Evolutionary conservation across 1,139 yeast species (phyloP), one percentile per base, ranked within the genome.

Genomic region (Pneumocystis oryctolagi): DNA sequence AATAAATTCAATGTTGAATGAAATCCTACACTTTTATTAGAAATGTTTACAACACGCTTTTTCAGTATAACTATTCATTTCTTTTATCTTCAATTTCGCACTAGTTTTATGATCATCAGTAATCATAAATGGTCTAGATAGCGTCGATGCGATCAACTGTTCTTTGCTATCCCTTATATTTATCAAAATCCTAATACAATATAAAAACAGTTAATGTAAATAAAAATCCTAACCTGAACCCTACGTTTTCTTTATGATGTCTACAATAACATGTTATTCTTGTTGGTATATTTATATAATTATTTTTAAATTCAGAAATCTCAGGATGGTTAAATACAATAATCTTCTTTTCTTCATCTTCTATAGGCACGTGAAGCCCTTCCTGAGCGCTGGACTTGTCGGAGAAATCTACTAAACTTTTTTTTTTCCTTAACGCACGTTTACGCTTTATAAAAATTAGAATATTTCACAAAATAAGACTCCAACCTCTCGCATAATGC

Each of bases 211-310:
- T 58, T 57, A 58, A 35, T 40, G 28, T 1, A 30, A 3, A 18
- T 12, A 16, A 47, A 9, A 3, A 12, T 25, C 63, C 66, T 34
- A 62, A 67, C 68, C 75, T 75, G 76, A 89, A 92, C 1, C 97
- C 97, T 62, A 81, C 81, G 35, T 84, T 77, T 66, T 90, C 96
- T 68, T 83, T 83, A 74, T 92, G 97, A 73, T 92, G 98, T 69
- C 97, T 83, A 75, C 97, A 90, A 73, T 92, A 92, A 73, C 98
- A 92, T 9, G 92, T 92, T 59, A 92, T 84, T 75, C 98, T 82
- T 16, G 95, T 85, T 40, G 90, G 84, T 37, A 92, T 76, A 64
- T 87, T 95, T 63, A 90, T 75, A 14, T 80, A 77, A 40, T 71
- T 40, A 62, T 86, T 80, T 12, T 89, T 87, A 70, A 89, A 82